phyloP scores from a whole-genome alignment of 129 eudicot species.

The Cynara cardunculus region DNA sequence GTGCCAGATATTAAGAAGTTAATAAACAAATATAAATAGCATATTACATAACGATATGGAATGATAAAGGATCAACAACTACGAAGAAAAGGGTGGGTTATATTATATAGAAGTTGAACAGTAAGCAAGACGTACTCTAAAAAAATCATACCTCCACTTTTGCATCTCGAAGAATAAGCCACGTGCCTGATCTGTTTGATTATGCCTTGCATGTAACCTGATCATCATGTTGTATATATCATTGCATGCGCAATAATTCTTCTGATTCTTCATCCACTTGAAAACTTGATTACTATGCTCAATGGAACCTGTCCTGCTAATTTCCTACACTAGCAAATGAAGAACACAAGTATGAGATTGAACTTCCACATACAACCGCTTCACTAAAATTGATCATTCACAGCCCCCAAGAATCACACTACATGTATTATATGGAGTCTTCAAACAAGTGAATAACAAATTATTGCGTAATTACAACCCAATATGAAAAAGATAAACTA shows the following conservation, averaged over 20 bases:
- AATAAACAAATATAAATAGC: neutral
- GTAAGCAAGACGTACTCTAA: neutral
- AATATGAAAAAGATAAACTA: neutral
- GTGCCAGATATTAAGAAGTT: neutral
- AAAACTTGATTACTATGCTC: slow-evolving; percentile 79
- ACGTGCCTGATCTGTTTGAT: slow-evolving; percentile 90
- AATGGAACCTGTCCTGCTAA: slow-evolving; percentile 68
- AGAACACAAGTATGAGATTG: neutral
- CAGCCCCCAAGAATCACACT: neutral
- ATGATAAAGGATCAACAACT: neutral
- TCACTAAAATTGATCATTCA: slow-evolving; percentile 7
- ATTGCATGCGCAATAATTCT: slow-evolving; percentile 80
- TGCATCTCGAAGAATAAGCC: slow-evolving; percentile 99
- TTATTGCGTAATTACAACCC: neutral
- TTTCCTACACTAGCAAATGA: slow-evolving; percentile 53
- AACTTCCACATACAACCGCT: slow-evolving; percentile 3
- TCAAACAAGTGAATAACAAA: slow-evolving; percentile 6
- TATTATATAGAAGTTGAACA: neutral
- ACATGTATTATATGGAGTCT: neutral
- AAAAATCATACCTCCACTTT: slow-evolving; percentile 74
- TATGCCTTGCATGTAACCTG: slow-evolving; percentile 84
- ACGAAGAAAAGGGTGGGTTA: neutral
- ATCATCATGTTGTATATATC: slow-evolving; percentile 99
- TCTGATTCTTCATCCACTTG: slow-evolving; percentile 94
- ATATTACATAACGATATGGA: neutral